A percentile compares a stretch with the other conserved stretches of the same genome.
These are phyloP conservation scores for Yamadazyma akitaensis DNA, from an alignment of 805 yeast species.

Conservation along the genomic window DNA sequence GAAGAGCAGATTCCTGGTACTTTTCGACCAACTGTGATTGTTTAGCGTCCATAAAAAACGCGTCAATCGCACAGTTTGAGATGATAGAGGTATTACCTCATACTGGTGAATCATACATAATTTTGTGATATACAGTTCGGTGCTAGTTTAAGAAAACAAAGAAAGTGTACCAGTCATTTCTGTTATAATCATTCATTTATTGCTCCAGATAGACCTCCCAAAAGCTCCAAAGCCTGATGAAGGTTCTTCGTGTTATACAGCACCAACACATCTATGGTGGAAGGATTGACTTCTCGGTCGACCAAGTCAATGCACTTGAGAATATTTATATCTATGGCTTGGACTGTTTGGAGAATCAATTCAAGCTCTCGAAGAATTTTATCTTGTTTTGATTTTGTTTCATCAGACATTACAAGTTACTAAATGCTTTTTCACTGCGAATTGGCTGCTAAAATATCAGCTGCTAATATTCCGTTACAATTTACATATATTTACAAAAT, in stretches of 20 bases:
- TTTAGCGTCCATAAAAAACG: conserved; percentile 27
- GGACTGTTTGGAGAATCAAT: conserved; percentile 31
- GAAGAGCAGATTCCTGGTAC: conserved; percentile 42
- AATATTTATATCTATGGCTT: conserved; percentile 27
- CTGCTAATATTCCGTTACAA: neutral
- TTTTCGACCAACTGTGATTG: conserved; percentile 37
- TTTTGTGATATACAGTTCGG: too few species aligned
- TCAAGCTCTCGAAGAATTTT: conserved; percentile 30
- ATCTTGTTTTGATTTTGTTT: conserved; percentile 18
- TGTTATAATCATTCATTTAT: neutral
- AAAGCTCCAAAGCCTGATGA: neutral
- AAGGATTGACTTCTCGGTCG: neutral
- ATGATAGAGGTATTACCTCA: too few species aligned
- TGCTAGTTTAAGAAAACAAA: too few species aligned
- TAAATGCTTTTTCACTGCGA: neutral
- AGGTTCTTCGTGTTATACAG: neutral
- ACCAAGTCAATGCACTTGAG: conserved; percentile 18
- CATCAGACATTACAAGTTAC: neutral
- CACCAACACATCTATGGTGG: neutral
- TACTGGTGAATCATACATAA: too few species aligned
- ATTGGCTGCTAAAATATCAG: neutral
- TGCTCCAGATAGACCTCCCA: neutral
- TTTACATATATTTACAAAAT: neutral
- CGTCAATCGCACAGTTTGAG: conserved; percentile 4
- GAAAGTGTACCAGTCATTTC: too few species aligned